A percentile compares a stretch with the other conserved stretches of the same genome.
Evolutionary conservation across 768 basidiomycete species (phyloP).

Genomic region (Leccinum obscurum): DNA sequence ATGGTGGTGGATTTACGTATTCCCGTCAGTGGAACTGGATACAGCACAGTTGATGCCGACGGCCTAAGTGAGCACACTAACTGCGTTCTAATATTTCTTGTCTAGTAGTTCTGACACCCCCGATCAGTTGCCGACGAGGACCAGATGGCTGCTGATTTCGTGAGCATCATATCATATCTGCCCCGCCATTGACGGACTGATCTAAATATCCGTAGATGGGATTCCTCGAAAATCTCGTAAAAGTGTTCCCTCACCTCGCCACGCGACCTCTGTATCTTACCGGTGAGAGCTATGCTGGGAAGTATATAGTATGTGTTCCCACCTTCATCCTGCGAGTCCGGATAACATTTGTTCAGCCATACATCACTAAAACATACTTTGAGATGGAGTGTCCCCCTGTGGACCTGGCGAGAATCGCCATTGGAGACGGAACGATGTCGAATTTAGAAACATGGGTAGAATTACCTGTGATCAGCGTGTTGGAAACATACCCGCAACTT

Average conservation of each 20-base stretch:
- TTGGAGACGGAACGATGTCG: conserved; percentile 65
- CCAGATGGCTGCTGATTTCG: conserved; percentile 52
- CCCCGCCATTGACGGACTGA: background rate
- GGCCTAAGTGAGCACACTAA: conserved; percentile 48
- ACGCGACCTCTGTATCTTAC: conserved; percentile 67
- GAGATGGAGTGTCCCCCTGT: conserved; percentile 60
- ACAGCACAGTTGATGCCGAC: conserved; percentile 55
- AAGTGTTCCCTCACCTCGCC: conserved; percentile 66
- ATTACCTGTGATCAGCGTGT: conserved; percentile 49
- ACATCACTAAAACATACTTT: conserved; percentile 72
- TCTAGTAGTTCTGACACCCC: background rate
- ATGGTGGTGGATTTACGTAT: background rate
- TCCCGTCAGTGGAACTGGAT: conserved; percentile 55
- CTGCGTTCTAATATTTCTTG: background rate
- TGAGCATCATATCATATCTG: conserved; percentile 24
- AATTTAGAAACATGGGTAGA: conserved; percentile 47
- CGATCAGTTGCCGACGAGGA: conserved; percentile 56
- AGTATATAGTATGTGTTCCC: conserved; percentile 52
- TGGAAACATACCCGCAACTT: conserved; percentile 76
- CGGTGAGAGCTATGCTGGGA: conserved; percentile 75
- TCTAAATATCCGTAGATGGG: conserved; percentile 48
- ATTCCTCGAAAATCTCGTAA: conserved; percentile 67
- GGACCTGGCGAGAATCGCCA: conserved; percentile 60
- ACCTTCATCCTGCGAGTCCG: conserved; percentile 25
- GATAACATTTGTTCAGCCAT: conserved; percentile 49